Conservation (phyloP, 1,284 basidiomycete species). For the Farysia itapuensis region DNA sequence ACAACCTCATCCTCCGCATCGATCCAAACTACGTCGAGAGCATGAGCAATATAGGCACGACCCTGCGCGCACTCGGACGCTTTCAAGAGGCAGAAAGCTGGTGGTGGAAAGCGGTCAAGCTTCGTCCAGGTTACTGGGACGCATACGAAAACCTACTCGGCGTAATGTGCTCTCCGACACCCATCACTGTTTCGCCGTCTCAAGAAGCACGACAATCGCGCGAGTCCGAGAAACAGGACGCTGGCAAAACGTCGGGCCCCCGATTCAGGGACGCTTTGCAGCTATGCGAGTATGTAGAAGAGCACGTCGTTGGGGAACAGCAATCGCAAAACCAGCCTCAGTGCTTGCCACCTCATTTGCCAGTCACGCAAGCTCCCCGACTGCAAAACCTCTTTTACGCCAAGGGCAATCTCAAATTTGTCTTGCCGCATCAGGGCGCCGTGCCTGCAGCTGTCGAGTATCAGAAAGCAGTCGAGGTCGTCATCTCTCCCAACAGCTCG, state of each 20-base stretch:
- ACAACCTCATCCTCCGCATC: constrained; percentile 54
- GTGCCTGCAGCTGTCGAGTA: constrained; percentile 60
- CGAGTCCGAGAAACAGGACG: constrained; percentile 1
- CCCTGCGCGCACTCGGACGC: constrained; percentile 62
- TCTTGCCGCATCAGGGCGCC: constrained; percentile 38
- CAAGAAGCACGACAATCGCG: neutral
- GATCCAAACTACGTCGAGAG: constrained; percentile 62
- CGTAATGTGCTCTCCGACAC: constrained; percentile 58
- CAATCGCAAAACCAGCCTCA: constrained; percentile 15
- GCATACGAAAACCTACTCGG: constrained; percentile 63
- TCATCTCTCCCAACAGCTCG: constrained; percentile 35
- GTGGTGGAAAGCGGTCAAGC: constrained; percentile 63
- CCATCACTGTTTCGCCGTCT: neutral
- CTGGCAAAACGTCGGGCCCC: constrained; percentile 10
- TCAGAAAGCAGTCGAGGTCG: constrained; percentile 59
- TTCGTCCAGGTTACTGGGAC: constrained; percentile 63
- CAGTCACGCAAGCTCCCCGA: constrained; percentile 60
- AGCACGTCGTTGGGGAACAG: constrained; percentile 35
- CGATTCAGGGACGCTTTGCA: constrained; percentile 60
- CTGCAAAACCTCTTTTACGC: constrained; percentile 64
- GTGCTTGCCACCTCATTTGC: constrained; percentile 46
- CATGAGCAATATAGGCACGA: constrained; percentile 65
- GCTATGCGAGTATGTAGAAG: constrained; percentile 59
- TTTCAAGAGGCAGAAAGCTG: constrained; percentile 62
- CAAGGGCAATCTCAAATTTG: constrained; percentile 62